Base-by-base conservation (phyloP, 345 rosid genomes). In the Mercurialis annua region DNA sequence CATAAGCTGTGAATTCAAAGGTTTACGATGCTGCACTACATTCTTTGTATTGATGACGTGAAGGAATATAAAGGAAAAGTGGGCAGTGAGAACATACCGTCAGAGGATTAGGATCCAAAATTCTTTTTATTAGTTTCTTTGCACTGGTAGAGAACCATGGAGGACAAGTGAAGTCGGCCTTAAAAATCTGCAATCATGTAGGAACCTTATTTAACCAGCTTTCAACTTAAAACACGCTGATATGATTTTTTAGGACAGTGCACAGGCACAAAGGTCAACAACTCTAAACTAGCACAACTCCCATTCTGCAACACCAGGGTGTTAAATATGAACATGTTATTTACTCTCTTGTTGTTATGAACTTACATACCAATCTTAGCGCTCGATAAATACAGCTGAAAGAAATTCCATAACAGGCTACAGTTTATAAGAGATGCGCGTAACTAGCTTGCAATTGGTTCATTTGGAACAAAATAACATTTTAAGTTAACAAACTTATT, bases 101-200 rank as follows among this genome's bases (percentile, higher is more conserved):
- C 24, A 69, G 72, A 30, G 99, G 96, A 84, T 80, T 88, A 61
- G 97, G 99, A 73, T 95, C 99, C 69, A 95, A 77, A 74, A 95
- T 92, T 77, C 86, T 92, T 72, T 85, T 84, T 49, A 92, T 95
- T 70, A 95, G 71, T 78, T 92, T 92, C 84, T 90, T 95, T 6
- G 93, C 96, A 79, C 96, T 90, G 57, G 99, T 65, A 14, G 98
- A 92, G 78, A 95, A 95, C 99, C 98, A 92, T 15, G 99, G 90
- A 59, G 99, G 97, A 68, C 86, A 88, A 10, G 83, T 81, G 77
- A 89, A 90, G 26, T 95, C 98, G 0, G 98, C 98, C 82, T 88
- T 95, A 71, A 81, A 83, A 80, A 95, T 92, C 98, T 95, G 86
- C 76, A 70, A 67, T 68, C 71, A 69, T 62, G 55, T n/a, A 52